These are phyloP conservation scores for Xylaria polymorpha DNA, from an alignment of 2,329 filamentous ascomycete genomes.

Conservation along the genomic window DNA sequence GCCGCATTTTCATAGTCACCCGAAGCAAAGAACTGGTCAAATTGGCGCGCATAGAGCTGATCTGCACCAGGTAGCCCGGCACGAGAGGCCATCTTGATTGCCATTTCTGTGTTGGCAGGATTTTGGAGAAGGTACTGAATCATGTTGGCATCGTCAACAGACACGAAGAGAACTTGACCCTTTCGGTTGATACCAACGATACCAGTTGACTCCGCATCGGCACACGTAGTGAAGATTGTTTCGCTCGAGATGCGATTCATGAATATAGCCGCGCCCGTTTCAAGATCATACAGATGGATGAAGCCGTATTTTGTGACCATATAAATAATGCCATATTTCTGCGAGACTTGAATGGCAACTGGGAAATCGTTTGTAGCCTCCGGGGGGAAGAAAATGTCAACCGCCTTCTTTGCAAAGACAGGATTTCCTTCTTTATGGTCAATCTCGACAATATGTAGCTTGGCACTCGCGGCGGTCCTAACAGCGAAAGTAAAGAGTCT, in stretches of 20 bases:
- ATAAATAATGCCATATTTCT: slow-evolving; percentile 96
- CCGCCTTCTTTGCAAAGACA: slow-evolving; percentile 91
- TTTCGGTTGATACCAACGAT: slow-evolving; percentile 97
- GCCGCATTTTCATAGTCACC: slow-evolving; percentile 90
- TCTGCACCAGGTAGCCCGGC: slow-evolving; percentile 95
- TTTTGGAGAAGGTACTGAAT: slow-evolving; percentile 97
- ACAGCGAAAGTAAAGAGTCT: slow-evolving; percentile 98
- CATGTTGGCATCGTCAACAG: slow-evolving; percentile 89
- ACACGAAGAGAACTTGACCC: slow-evolving; percentile 94
- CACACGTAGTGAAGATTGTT: slow-evolving; percentile 95
- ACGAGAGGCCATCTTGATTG: slow-evolving; percentile 94
- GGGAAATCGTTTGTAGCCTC: slow-evolving; percentile 98
- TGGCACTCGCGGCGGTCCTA: slow-evolving; percentile 86
- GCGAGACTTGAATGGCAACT: slow-evolving; percentile 95
- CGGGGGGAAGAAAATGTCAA: slow-evolving; percentile 96
- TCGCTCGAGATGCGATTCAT: slow-evolving; percentile 99
- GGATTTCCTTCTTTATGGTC: slow-evolving; percentile 93
- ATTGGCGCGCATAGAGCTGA: slow-evolving; percentile 90
- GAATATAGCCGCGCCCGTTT: slow-evolving; percentile 95
- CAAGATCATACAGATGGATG: slow-evolving; percentile 97
- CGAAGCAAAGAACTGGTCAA: slow-evolving; percentile 84
- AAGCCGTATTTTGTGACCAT: slow-evolving; percentile 99
- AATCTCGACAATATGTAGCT: slow-evolving; percentile 97
- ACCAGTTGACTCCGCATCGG: slow-evolving; percentile 85
- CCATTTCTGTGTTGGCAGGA: slow-evolving; percentile 90